A percentile compares a stretch with the other conserved stretches of the same genome.
Evolutionary conservation across 2,329 filamentous ascomycete species (phyloP).

Genomic region (Juglanconis oblonga): DNA sequence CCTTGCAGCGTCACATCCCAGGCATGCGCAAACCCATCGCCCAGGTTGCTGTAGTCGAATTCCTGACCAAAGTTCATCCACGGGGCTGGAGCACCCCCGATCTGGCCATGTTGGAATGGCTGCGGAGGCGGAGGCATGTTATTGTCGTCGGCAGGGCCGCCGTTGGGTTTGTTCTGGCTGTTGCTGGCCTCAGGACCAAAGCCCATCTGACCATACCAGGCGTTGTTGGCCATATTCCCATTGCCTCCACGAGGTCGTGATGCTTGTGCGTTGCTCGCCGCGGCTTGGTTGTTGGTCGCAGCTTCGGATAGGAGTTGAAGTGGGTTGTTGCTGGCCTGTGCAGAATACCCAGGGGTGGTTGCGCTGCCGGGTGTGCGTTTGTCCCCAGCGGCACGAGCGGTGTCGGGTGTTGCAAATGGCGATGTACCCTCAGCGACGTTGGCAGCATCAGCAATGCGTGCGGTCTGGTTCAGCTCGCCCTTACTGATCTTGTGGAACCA

Average conservation of each 20-base stretch:
- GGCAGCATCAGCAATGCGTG: not conserved
- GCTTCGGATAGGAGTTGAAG: conserved; percentile 57
- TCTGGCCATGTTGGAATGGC: conserved; percentile 19
- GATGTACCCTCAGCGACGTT: conserved; percentile 11
- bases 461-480: conserved; percentile 14
- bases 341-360: conserved; percentile 23
- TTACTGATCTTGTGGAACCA: conserved; percentile 58
- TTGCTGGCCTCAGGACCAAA: not conserved
- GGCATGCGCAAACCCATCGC: conserved; percentile 41
- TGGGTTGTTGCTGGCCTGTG: conserved; percentile 44
- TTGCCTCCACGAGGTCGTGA: not conserved
- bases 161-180: conserved; percentile 10
- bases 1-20: conserved; percentile 40
- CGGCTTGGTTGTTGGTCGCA: conserved; percentile 42
- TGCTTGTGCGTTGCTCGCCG: conserved; percentile 13
- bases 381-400: conserved; percentile 1
- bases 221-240: conserved; percentile 11
- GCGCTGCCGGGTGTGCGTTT: conserved; percentile 21
- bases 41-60: conserved; percentile 34
- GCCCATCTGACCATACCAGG: conserved; percentile 3
- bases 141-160: conserved; percentile 5
- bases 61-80: conserved; percentile 31
- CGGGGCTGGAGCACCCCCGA: conserved; percentile 22
- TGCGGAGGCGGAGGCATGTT: conserved; percentile 17
- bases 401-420: conserved; percentile 5